phyloP scores from a whole-genome alignment of 768 basidiomycete genomes.

The Leccinum truebloodii region DNA sequence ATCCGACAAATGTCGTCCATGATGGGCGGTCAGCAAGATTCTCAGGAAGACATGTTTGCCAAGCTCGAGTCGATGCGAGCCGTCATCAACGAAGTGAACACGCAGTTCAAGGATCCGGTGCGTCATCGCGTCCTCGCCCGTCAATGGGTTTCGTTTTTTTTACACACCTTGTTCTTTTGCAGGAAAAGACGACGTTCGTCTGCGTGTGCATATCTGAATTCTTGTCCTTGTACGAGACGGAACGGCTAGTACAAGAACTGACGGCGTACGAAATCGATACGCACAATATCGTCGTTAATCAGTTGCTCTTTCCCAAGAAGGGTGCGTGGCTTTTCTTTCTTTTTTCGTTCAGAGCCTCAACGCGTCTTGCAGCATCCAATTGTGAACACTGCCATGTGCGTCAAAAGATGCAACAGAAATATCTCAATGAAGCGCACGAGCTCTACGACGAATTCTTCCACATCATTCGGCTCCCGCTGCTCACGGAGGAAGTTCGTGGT shows the following conservation, averaged over 20 bases:
- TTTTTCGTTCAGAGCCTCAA: too few relatives aligned
- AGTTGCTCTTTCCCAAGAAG: slow-evolving; percentile 90
- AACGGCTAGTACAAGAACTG: slow-evolving; percentile 94
- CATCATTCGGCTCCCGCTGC: slow-evolving; percentile 87
- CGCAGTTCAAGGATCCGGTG: slow-evolving; percentile 98
- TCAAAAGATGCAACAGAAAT: slow-evolving; percentile 98
- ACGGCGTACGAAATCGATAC: slow-evolving; percentile 96
- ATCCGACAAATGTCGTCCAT: slow-evolving; percentile 93
- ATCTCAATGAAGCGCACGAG: slow-evolving; percentile 93
- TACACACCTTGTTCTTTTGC: neutral
- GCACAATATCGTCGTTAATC: slow-evolving; percentile 98
- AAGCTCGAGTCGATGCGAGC: slow-evolving; percentile 97
- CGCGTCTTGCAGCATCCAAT: slow-evolving; percentile 62
- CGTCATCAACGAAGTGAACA: slow-evolving; percentile 97
- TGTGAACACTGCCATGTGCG: slow-evolving; percentile 96
- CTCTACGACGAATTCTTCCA: slow-evolving; percentile 99
- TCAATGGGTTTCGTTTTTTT: neutral
- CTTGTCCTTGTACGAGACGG: slow-evolving; percentile 96
- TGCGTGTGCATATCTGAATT: slow-evolving; percentile 99
- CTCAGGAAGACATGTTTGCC: slow-evolving; percentile 98
- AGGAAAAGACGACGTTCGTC: slow-evolving; percentile 99
- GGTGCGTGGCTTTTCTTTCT: slow-evolving; percentile 51
- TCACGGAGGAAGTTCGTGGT: slow-evolving; percentile 96
- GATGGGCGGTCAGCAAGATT: slow-evolving; percentile 90
- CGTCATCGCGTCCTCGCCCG: slow-evolving; percentile 30